These are phyloP conservation scores for Thelonectria rubi DNA, from an alignment of 2,329 filamentous ascomycete genomes.

Conservation along the genomic window DNA sequence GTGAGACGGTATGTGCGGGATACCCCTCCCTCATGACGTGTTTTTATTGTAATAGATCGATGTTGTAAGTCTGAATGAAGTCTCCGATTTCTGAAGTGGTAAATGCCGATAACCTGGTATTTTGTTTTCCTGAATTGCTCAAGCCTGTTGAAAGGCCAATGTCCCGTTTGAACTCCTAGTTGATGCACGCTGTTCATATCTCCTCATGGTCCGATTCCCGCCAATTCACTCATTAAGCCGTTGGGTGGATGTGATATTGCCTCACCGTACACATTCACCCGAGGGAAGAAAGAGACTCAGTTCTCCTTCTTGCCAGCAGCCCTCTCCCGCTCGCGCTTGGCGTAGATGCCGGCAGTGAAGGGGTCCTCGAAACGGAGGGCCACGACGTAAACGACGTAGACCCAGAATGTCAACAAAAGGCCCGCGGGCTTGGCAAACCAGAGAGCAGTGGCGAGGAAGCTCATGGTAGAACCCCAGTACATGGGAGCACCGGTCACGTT, in stretches of 20 bases:
- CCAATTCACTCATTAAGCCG: constrained; percentile 1
- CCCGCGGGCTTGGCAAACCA: constrained; percentile 90
- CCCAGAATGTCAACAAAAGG: constrained; percentile 76
- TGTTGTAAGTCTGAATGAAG: constrained; percentile 26
- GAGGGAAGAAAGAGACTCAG: constrained; percentile 42
- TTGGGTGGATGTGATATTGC: constrained; percentile 8
- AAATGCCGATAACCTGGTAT: constrained; percentile 34
- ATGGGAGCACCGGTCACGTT: constrained; percentile 90
- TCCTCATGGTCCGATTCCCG: constrained; percentile 1
- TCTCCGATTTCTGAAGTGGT: constrained; percentile 25
- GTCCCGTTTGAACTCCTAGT: constrained; percentile 34
- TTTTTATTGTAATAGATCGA: constrained; percentile 28
- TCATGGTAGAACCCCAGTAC: constrained; percentile 95
- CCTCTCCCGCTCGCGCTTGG: constrained; percentile 75
- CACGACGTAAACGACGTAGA: constrained; percentile 80
- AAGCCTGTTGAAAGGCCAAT: constrained; percentile 43
- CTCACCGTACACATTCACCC: constrained; percentile 23
- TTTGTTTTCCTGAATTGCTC: constrained; percentile 33
- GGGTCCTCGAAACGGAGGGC: constrained; percentile 91
- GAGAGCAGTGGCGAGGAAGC: constrained; percentile 87
- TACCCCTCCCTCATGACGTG: constrained; percentile 18
- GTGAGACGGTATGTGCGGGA: constrained; percentile 15
- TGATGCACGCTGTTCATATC: constrained; percentile 24
- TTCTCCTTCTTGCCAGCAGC: constrained; percentile 63
- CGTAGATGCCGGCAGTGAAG: constrained; percentile 93